Conservation (phyloP, 2,329 filamentous ascomycete genomes). For the Fusarium tanahbumbuense region DNA sequence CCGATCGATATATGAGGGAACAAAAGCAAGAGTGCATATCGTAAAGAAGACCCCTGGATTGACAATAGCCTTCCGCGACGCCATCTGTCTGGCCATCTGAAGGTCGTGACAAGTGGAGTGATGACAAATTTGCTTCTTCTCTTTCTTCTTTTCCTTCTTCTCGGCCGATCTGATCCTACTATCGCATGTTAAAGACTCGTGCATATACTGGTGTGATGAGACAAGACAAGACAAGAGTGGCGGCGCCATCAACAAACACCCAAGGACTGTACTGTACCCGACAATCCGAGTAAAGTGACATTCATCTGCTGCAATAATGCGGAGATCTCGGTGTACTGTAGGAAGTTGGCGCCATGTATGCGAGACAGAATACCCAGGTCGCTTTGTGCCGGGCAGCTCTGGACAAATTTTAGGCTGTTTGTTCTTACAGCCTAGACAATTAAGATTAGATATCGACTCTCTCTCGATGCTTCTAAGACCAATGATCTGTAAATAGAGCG, state of each 20-base stretch:
- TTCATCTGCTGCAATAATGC: constrained; percentile 6
- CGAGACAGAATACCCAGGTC: neutral
- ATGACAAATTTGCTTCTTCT: constrained; percentile 13
- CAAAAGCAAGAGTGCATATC: constrained; percentile 10
- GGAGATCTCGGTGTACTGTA: neutral
- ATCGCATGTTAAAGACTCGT: neutral
- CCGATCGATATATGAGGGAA: neutral
- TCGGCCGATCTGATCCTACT: neutral
- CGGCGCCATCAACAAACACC: constrained; percentile 21
- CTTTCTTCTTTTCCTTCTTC: constrained; percentile 3
- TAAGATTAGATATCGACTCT: neutral
- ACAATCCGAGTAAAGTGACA: constrained; percentile 13
- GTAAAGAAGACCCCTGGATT: neutral
- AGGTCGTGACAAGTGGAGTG: neutral
- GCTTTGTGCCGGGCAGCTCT: neutral
- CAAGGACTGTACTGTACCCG: neutral
- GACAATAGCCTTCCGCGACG: neutral
- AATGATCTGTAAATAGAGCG: neutral
- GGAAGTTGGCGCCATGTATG: neutral
- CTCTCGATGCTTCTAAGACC: neutral
- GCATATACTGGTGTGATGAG: neutral
- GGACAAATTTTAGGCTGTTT: neutral
- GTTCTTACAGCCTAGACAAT: neutral
- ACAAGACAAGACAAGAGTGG: constrained; percentile 12
- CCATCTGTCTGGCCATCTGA: neutral